A percentile compares a stretch with the other conserved stretches of the same genome.
phyloP scores from a whole-genome alignment of 768 basidiomycete species.

The Pisolithus marmoratus region DNA sequence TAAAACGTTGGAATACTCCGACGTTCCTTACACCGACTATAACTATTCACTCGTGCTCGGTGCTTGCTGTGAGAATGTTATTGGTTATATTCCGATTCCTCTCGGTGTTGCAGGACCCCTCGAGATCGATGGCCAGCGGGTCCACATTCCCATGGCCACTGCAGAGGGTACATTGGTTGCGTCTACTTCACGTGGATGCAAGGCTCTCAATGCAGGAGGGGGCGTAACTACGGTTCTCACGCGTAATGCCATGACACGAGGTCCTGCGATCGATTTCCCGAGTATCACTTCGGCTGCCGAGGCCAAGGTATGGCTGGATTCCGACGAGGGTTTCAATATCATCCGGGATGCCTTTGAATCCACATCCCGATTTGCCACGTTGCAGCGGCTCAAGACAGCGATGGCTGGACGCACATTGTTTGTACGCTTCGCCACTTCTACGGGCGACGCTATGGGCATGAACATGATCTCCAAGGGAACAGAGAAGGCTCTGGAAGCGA shows the following conservation, averaged over 20 bases:
- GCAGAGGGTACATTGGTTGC: slow-evolving; percentile 99
- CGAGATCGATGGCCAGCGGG: slow-evolving; percentile 75
- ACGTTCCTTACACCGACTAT: slow-evolving; percentile 78
- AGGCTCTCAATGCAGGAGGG: slow-evolving; percentile 93
- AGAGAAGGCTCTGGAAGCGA: slow-evolving; percentile 86
- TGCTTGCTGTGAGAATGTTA: slow-evolving; percentile 98
- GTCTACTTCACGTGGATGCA: slow-evolving; percentile 95
- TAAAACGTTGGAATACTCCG: slow-evolving; percentile 76
- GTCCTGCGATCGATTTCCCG: slow-evolving; percentile 97
- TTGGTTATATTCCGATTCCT: slow-evolving; percentile 94
- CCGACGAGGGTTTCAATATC: slow-evolving; percentile 67
- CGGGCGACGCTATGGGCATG: slow-evolving; percentile 99
- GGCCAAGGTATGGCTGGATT: slow-evolving; percentile 85
- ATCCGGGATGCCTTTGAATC: slow-evolving; percentile 90
- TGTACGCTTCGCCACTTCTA: slow-evolving; percentile 88
- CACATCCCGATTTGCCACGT: slow-evolving; percentile 87
- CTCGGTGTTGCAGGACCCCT: slow-evolving; percentile 96
- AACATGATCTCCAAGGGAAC: slow-evolving; percentile 99
- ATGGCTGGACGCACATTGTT: slow-evolving; percentile 92
- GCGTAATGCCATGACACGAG: slow-evolving; percentile 95
- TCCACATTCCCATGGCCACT: slow-evolving; percentile 97
- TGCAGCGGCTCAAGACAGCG: slow-evolving; percentile 81
- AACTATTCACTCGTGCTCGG: slow-evolving; percentile 93
- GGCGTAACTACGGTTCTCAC: slow-evolving; percentile 95
- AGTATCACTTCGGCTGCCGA: slow-evolving; percentile 70